Evolutionary conservation across 2,329 filamentous ascomycete genomes (phyloP).

Genomic region (Aspergillus sp.): DNA sequence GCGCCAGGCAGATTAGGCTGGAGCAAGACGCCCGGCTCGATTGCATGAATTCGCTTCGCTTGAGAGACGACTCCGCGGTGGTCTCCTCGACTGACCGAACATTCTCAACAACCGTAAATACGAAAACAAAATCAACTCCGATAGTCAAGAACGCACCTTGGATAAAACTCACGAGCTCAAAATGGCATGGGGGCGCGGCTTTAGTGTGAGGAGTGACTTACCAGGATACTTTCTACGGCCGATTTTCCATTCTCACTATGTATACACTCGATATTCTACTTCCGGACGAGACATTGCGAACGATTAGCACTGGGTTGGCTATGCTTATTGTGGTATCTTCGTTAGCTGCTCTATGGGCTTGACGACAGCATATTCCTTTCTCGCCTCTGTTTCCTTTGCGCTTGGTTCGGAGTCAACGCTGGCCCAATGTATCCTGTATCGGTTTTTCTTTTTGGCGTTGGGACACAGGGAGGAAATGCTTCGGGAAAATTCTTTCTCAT

Average conservation of each 20-base stretch:
- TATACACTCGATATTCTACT: conserved; percentile 10
- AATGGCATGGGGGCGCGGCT: neutral
- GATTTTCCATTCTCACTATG: conserved; percentile 12
- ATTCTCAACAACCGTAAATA: neutral
- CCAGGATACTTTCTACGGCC: conserved; percentile 1
- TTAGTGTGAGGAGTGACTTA: neutral
- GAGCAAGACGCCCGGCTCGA: conserved; percentile 6
- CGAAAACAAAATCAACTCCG: neutral
- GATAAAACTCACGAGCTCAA: neutral
- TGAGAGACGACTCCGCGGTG: neutral
- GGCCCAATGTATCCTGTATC: conserved; percentile 11
- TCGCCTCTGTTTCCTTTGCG: neutral
- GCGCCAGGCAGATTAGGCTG: conserved; percentile 30
- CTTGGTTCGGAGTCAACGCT: conserved; percentile 6
- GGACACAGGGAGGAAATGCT: conserved; percentile 11
- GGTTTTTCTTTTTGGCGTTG: conserved; percentile 13
- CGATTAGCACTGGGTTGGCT: conserved; percentile 4
- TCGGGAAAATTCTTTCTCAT: conserved; percentile 16
- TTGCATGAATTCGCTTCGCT: conserved; percentile 16
- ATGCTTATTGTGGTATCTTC: conserved; percentile 1
- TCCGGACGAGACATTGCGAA: conserved; percentile 7
- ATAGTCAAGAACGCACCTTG: neutral
- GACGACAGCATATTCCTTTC: conserved; percentile 5
- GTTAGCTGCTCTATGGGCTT: conserved; percentile 7
- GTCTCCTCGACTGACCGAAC: neutral